Evolutionary conservation across 2,329 filamentous ascomycete species (phyloP).

Genomic region (Boeremia exigua): DNA sequence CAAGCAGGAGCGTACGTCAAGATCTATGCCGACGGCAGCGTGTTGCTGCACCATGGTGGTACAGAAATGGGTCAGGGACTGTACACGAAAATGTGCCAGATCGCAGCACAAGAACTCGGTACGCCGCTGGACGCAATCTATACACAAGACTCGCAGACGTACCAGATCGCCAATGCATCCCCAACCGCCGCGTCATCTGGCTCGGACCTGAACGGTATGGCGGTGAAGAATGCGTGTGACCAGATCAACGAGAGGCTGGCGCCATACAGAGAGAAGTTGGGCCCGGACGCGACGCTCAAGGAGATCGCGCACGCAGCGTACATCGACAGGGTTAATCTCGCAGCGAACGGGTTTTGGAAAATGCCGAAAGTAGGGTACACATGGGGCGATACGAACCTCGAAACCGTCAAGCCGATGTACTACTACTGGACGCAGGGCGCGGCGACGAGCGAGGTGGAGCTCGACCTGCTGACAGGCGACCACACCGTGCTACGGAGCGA

Average conservation of each 20-base stretch:
- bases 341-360: slow-evolving; percentile 94
- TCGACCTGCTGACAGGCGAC: slow-evolving; percentile 89
- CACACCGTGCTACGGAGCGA: slow-evolving; percentile 89
- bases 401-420: slow-evolving; percentile 71
- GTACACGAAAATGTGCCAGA: slow-evolving; percentile 95
- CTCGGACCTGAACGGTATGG: slow-evolving; percentile 93
- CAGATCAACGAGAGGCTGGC: slow-evolving; percentile 85
- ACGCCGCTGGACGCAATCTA: slow-evolving; percentile 82
- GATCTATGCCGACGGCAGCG: slow-evolving; percentile 92
- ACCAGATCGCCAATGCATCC: slow-evolving; percentile 87
- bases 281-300: slow-evolving; percentile 78
- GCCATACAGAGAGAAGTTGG: slow-evolving; percentile 84
- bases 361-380: slow-evolving; percentile 94
- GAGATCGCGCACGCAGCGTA: slow-evolving; percentile 88
- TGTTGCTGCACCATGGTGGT: slow-evolving; percentile 90
- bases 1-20: slow-evolving; percentile 92
- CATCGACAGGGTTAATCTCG: slow-evolving; percentile 92
- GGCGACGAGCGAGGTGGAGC: slow-evolving; percentile 83
- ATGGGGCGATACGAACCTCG: slow-evolving; percentile 66
- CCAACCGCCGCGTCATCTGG: slow-evolving; percentile 91
- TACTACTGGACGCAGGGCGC: slow-evolving; percentile 96
- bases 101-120: slow-evolving; percentile 86
- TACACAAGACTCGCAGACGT: slow-evolving; percentile 87
- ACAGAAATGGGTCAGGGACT: slow-evolving; percentile 97
- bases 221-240: slow-evolving; percentile 87